Conservation (phyloP, 83 land plant genomes). For the Picea abies region DNA sequence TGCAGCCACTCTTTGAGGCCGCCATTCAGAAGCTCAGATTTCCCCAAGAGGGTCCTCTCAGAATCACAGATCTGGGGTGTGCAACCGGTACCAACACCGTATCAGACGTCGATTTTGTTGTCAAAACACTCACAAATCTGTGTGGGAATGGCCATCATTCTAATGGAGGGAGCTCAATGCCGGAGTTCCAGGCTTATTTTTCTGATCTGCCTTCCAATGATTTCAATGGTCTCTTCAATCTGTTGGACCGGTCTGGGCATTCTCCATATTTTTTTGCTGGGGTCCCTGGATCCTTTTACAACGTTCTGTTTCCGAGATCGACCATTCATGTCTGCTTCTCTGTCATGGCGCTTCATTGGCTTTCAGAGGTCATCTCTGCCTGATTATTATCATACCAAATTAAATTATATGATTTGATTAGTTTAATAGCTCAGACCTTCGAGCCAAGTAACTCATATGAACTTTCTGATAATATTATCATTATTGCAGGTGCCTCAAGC, state of each 20-base stretch:
- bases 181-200: too few species aligned
- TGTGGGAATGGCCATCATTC: not conserved
- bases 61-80: constrained; percentile 41
- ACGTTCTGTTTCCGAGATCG: too few species aligned
- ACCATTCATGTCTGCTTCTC: too few species aligned
- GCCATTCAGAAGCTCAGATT: constrained; percentile 31
- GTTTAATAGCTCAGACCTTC: too few species aligned
- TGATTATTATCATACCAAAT: too few species aligned
- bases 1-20: constrained; percentile 42
- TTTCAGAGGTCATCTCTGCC: not conserved
- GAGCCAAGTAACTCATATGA: too few species aligned
- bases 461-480: too few species aligned
- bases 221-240: constrained; percentile 17
- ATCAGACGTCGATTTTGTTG: constrained; percentile 29
- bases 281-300: not conserved
- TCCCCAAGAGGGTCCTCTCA: constrained; percentile 1
- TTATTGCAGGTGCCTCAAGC: too few species aligned
- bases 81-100: constrained; percentile 46
- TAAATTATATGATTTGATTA: too few species aligned
- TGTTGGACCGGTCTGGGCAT: not conserved
- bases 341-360: constrained; percentile 4
- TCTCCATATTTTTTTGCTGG: not conserved
- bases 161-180: not conserved
- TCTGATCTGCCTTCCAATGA: too few species aligned
- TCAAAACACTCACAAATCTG: constrained; percentile 2